These are phyloP conservation scores for Hordeum marinum DNA, from an alignment of 176 grass and related monocot species.

Conservation along the genomic window DNA sequence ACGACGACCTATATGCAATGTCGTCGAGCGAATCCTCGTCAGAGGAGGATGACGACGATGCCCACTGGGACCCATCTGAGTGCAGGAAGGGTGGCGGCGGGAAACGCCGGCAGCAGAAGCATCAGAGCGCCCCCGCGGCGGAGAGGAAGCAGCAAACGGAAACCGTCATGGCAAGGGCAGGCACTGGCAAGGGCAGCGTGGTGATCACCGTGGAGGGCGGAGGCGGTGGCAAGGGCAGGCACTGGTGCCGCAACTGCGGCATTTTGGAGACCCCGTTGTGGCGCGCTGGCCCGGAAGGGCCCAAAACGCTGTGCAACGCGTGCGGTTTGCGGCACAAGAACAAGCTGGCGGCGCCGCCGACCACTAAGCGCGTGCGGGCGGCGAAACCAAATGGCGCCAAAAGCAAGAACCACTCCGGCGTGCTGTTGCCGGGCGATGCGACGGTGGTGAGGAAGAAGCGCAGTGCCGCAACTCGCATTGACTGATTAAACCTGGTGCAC, in stretches of 20 bases:
- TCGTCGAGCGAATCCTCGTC: not conserved
- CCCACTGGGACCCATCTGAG: not conserved
- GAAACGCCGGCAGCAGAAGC: not conserved
- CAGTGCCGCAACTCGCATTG: not conserved
- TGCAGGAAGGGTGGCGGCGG: not conserved
- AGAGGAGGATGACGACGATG: not conserved
- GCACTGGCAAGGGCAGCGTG: not conserved
- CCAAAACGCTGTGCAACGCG: constrained; percentile 98
- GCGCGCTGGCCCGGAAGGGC: constrained; percentile 29
- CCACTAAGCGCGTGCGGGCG: not conserved
- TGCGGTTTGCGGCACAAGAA: constrained; percentile 78
- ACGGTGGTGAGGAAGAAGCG: constrained; percentile 10
- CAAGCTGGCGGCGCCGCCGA: not conserved
- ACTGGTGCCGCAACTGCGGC: not conserved
- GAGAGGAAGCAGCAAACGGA: not conserved
- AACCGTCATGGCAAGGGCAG: not conserved
- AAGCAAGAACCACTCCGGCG: not conserved
- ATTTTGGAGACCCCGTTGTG: not conserved
- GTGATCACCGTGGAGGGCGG: not conserved
- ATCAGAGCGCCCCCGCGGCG: not conserved
- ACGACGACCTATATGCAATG: not conserved
- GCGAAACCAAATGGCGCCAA: not conserved
- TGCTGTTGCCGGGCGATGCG: not conserved
- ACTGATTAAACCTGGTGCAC: not conserved
- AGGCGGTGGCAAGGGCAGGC: not conserved